phyloP scores from a whole-genome alignment of 2,329 filamentous ascomycete genomes.

The Fonsecaea pugnacius region DNA sequence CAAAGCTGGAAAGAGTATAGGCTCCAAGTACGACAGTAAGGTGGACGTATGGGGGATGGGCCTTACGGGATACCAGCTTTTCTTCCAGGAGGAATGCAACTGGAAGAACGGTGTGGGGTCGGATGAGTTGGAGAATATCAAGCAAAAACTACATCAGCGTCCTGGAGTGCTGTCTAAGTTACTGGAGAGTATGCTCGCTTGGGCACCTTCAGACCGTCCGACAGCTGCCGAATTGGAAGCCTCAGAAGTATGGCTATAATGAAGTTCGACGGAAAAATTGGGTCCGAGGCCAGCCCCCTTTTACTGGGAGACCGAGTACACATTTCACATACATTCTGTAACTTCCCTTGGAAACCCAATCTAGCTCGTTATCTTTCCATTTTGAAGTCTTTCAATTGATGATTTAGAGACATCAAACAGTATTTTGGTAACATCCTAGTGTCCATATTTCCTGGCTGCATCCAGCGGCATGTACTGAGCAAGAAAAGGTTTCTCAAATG shows the following conservation, averaged over 20 bases:
- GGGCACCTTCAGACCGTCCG: not conserved
- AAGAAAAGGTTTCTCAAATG: not conserved
- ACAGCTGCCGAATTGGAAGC: not conserved
- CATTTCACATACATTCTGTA: too few species aligned
- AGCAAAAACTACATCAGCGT: not conserved
- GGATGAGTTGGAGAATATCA: not conserved
- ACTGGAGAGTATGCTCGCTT: conserved; percentile 6
- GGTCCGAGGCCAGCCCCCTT: too few species aligned
- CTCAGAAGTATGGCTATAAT: not conserved
- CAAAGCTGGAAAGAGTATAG: not conserved
- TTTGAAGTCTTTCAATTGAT: too few species aligned
- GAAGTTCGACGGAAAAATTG: too few species aligned
- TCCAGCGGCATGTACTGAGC: not conserved
- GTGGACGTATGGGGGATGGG: conserved; percentile 9
- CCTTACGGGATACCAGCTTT: conserved; percentile 5
- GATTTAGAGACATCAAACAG: not conserved
- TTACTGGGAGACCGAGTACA: too few species aligned
- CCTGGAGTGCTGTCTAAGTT: not conserved
- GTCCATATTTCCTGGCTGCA: not conserved
- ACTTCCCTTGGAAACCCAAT: too few species aligned
- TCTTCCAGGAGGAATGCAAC: conserved; percentile 8
- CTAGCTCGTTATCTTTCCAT: too few species aligned
- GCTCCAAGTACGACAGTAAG: not conserved
- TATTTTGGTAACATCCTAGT: not conserved
- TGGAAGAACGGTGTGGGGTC: conserved; percentile 6